phyloP scores from a whole-genome alignment of 2,329 filamentous ascomycete species.

The Alternaria panax region DNA sequence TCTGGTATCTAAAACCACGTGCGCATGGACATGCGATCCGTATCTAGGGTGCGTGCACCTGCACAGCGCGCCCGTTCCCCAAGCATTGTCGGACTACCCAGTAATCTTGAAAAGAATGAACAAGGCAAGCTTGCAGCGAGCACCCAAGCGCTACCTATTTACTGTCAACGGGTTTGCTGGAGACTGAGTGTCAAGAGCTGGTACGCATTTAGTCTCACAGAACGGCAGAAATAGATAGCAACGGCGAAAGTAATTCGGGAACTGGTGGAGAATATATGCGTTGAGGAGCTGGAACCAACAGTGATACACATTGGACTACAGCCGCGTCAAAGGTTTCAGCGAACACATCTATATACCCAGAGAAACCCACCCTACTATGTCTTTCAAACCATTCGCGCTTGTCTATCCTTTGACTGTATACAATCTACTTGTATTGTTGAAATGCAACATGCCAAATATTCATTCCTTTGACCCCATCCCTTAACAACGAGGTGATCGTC shows the following conservation, averaged over 20 bases:
- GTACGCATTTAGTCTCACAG: neutral
- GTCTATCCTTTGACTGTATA: neutral
- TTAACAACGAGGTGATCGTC: constrained; percentile 52
- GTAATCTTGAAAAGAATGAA: neutral
- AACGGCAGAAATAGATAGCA: neutral
- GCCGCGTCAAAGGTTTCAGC: neutral
- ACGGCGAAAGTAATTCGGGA: neutral
- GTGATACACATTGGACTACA: neutral
- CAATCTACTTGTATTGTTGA: constrained; percentile 9
- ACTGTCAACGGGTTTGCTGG: neutral
- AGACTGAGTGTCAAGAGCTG: neutral
- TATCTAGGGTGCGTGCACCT: neutral
- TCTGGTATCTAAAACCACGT: too few relatives aligned
- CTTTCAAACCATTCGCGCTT: neutral
- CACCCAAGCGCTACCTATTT: neutral
- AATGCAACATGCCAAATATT: constrained; percentile 51
- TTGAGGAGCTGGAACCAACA: neutral
- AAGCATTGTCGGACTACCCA: neutral
- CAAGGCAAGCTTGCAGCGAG: neutral
- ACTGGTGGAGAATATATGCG: neutral
- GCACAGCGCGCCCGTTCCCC: neutral
- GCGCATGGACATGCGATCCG: too few relatives aligned
- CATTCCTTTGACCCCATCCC: constrained; percentile 52
- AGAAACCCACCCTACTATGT: neutral
- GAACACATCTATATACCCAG: neutral